Percentiles rank a stretch among this genome's conserved stretches.
Evolutionary conservation across 2,329 filamentous ascomycete species (phyloP).

Genomic region (Emergomyces pasteurianus): DNA sequence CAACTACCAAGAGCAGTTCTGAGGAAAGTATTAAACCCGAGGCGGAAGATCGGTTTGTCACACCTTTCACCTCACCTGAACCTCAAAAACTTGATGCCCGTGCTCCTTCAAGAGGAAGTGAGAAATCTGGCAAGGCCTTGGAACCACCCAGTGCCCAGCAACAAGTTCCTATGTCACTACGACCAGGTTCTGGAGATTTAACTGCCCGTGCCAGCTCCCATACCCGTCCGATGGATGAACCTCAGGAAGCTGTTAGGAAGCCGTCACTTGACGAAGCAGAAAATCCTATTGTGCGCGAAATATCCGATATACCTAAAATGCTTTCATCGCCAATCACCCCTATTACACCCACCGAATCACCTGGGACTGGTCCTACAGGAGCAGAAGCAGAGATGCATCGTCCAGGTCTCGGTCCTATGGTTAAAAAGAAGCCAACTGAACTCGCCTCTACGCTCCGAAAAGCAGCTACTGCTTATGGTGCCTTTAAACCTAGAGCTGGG

Average conservation of each 20-base stretch:
- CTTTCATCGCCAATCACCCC: background rate
- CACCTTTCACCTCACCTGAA: constrained; percentile 25
- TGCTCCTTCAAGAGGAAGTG: constrained; percentile 21
- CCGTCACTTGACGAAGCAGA: background rate
- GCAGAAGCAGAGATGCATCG: constrained; percentile 43
- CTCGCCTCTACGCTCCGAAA: constrained; percentile 69
- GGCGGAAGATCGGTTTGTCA: constrained; percentile 20
- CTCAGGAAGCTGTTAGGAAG: background rate
- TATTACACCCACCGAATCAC: constrained; percentile 1
- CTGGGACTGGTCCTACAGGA: constrained; percentile 32
- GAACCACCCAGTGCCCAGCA: background rate
- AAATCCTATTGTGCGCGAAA: background rate
- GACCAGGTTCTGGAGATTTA: background rate
- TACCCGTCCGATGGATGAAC: background rate
- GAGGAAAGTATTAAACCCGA: constrained; percentile 21
- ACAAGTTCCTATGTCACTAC: background rate
- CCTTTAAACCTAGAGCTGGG: constrained; percentile 78
- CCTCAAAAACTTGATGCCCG: constrained; percentile 22
- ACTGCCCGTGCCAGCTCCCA: background rate
- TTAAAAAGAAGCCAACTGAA: constrained; percentile 64
- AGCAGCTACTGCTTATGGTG: constrained; percentile 57
- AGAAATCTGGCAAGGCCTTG: background rate
- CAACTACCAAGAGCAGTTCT: constrained; percentile 13
- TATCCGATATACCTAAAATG: background rate
- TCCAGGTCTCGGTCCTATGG: constrained; percentile 83